phyloP scores from a whole-genome alignment of 495 filamentous ascomycete species.

The Astrocystis sublimbata region DNA sequence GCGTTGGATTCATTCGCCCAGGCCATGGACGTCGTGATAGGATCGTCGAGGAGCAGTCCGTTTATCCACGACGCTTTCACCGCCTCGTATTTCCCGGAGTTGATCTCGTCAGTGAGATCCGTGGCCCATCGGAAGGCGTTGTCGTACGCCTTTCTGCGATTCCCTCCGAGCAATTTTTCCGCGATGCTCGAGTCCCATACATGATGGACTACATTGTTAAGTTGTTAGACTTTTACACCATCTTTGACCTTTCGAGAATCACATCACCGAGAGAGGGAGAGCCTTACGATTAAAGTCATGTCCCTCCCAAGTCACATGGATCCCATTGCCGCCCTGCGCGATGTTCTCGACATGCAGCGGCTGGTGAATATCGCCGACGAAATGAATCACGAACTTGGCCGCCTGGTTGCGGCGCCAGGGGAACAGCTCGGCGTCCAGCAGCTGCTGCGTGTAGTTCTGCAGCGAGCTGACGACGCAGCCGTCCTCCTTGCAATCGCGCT shows the following conservation, averaged over 20 bases:
- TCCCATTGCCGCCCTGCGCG: conserved; percentile 60
- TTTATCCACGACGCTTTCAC: conserved; percentile 47
- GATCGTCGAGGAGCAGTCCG: conserved; percentile 51
- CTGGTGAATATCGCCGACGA: conserved; percentile 67
- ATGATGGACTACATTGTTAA: conserved; percentile 51
- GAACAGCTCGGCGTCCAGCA: conserved; percentile 44
- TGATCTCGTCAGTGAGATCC: conserved; percentile 52
- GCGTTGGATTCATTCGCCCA: conserved; percentile 66
- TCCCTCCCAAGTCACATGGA: conserved; percentile 56
- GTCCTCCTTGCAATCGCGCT: conserved; percentile 60
- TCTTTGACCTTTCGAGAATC: not conserved
- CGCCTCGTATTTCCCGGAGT: conserved; percentile 49
- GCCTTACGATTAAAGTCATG: conserved; percentile 39
- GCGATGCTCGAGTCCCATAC: conserved; percentile 65
- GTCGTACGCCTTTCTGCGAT: conserved; percentile 39
- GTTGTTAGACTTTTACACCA: not conserved
- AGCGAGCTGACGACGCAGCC: conserved; percentile 67
- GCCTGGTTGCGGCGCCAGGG: conserved; percentile 48
- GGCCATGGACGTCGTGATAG: conserved; percentile 50
- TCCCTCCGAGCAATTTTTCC: conserved; percentile 58
- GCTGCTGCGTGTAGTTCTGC: conserved; percentile 57
- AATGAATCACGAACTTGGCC: conserved; percentile 65
- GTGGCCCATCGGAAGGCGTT: conserved; percentile 56
- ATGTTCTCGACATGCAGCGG: conserved; percentile 64
- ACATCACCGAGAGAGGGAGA: conserved; percentile 17